phyloP scores from a whole-genome alignment of 768 basidiomycete species.

The Tephrocybe sp. region DNA sequence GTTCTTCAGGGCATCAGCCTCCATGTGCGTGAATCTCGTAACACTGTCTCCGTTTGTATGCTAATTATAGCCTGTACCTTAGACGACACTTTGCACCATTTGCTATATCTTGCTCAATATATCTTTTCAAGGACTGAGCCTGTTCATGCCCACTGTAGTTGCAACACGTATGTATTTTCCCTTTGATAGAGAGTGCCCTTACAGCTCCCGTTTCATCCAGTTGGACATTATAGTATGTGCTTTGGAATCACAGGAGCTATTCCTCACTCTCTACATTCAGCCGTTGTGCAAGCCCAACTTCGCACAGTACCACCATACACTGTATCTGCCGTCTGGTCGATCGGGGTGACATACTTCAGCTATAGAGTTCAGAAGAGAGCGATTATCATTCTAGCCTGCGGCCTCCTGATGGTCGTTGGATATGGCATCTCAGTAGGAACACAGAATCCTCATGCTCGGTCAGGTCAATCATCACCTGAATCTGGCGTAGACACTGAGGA shows the following conservation, averaged over 20 bases:
- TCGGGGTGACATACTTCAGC: conserved; percentile 32
- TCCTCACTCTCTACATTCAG: conserved; percentile 22
- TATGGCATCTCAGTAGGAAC: conserved; percentile 44
- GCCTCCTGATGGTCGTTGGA: conserved; percentile 36
- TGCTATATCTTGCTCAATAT: conserved; percentile 27
- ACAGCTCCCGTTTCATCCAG: not conserved
- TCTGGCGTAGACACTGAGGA: conserved; percentile 9
- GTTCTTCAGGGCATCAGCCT: conserved; percentile 30
- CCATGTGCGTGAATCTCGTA: conserved; percentile 21
- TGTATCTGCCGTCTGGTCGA: conserved; percentile 39
- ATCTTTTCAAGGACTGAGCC: conserved; percentile 29
- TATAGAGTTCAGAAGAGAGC: conserved; percentile 36
- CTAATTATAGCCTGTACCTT: not conserved
- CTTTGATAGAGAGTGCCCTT: too few relatives aligned
- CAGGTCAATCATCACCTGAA: not conserved
- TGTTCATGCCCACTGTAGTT: conserved; percentile 40
- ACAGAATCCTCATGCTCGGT: conserved; percentile 36
- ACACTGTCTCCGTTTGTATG: not conserved
- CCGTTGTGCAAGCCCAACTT: conserved; percentile 43
- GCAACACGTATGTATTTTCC: conserved; percentile 33
- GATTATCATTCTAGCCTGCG: conserved; percentile 32
- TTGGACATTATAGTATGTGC: conserved; percentile 25
- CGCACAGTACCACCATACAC: conserved; percentile 48
- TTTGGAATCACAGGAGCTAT: not conserved
- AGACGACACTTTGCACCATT: conserved; percentile 21